Percentiles rank a stretch among this genome's conserved stretches.
Evolutionary conservation across 2,329 filamentous ascomycete genomes (phyloP).

Genomic region (Fusarium compactum): DNA sequence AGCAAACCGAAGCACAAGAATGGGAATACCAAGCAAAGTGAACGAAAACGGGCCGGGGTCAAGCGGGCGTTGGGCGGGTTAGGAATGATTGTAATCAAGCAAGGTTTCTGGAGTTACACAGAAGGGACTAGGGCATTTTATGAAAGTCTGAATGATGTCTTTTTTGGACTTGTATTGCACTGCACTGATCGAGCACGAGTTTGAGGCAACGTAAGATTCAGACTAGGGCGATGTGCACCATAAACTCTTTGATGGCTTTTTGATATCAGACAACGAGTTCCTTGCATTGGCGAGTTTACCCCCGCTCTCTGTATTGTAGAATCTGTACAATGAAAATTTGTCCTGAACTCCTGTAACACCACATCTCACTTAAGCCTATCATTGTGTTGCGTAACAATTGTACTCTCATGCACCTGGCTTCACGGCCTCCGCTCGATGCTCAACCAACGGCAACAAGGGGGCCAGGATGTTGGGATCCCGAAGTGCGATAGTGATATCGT

Average conservation of each 20-base stretch:
- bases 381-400: not conserved
- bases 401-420: conserved; percentile 31
- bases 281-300: conserved; percentile 20
- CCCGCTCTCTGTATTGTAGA: conserved; percentile 6
- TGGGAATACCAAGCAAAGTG: not conserved
- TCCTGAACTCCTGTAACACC: conserved; percentile 38
- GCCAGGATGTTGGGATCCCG: conserved; percentile 83
- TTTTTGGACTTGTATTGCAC: conserved; percentile 28
- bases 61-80: conserved; percentile 30
- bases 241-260: conserved; percentile 22
- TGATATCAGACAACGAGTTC: conserved; percentile 38
- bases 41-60: not conserved
- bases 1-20: conserved; percentile 9
- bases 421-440: conserved; percentile 70
- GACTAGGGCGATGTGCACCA: conserved; percentile 10
- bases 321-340: conserved; percentile 14
- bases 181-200: conserved; percentile 11
- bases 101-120: conserved; percentile 33
- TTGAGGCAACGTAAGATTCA: conserved; percentile 6
- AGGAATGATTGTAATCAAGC: conserved; percentile 15
- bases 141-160: conserved; percentile 40
- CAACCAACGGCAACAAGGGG: conserved; percentile 76
- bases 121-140: conserved; percentile 19
- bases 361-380: not conserved
- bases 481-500: conserved; percentile 81